Evolutionary conservation across 306 rosid genomes (phyloP).

Genomic region (Cicer arietinum): DNA sequence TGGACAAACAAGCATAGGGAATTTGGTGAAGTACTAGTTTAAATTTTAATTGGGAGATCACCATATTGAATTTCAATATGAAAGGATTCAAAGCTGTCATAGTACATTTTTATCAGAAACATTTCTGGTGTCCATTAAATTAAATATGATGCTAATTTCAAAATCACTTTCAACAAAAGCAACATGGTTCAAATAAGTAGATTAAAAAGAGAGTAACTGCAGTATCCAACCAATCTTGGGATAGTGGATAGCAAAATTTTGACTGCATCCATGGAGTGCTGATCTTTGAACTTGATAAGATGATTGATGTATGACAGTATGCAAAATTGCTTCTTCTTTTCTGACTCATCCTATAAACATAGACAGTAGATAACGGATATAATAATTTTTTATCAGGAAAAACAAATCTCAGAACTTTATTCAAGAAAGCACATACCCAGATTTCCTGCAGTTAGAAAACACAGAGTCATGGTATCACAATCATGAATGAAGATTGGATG

Average conservation of each 20-base stretch:
- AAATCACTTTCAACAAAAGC: not conserved
- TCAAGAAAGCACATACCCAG: not conserved
- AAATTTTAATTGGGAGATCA: too few species aligned
- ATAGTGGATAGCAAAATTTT: constrained; percentile 29
- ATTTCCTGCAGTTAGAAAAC: not conserved
- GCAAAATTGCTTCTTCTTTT: constrained; percentile 59
- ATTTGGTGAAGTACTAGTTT: too few species aligned
- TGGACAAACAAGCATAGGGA: too few species aligned
- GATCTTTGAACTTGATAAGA: constrained; percentile 82
- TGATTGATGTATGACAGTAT: constrained; percentile 58
- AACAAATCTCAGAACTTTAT: not conserved
- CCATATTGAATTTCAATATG: too few species aligned
- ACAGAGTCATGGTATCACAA: not conserved
- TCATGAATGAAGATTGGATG: not conserved
- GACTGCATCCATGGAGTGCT: constrained; percentile 53
- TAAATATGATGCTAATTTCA: too few species aligned
- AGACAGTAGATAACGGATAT: not conserved
- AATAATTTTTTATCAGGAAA: constrained; percentile 1
- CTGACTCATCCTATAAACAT: constrained; percentile 72
- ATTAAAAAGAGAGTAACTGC: not conserved
- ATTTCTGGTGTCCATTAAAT: too few species aligned
- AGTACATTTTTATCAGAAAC: too few species aligned
- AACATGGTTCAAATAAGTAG: not conserved
- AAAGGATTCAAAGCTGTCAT: too few species aligned
- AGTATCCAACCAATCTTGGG: constrained; percentile 1